A percentile compares a stretch with the other conserved stretches of the same genome.
phyloP scores from a whole-genome alignment of 495 filamentous ascomycete species.

The Tuber microsphaerosporum region DNA sequence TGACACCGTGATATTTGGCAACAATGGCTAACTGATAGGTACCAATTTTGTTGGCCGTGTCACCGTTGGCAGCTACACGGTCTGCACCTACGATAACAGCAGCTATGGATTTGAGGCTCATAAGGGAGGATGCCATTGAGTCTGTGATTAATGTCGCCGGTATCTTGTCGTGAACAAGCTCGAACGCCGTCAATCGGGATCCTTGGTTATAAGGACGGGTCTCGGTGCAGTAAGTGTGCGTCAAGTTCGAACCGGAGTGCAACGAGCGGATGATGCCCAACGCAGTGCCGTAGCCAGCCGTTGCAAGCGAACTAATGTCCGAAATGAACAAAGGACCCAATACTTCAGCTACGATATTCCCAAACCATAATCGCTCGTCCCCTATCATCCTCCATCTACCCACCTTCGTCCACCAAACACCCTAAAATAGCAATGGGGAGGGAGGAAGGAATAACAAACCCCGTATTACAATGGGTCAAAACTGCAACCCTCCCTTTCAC shows the following conservation, averaged over 20 bases:
- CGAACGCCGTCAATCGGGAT: constrained; percentile 87
- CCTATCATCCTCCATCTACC: neutral
- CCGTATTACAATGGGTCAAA: constrained; percentile 95
- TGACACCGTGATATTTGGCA: constrained; percentile 76
- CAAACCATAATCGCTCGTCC: neutral
- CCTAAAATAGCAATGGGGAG: neutral
- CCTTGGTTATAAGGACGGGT: constrained; percentile 98
- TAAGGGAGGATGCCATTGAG: constrained; percentile 86
- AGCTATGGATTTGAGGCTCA: constrained; percentile 59
- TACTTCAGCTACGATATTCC: neutral
- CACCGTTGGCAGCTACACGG: constrained; percentile 88
- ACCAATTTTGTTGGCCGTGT: constrained; percentile 97
- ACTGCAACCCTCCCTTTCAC: constrained; percentile 55
- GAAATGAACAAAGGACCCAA: constrained; percentile 3
- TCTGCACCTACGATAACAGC: constrained; percentile 93
- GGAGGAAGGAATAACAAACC: constrained; percentile 49
- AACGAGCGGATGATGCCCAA: constrained; percentile 88
- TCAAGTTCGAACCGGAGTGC: constrained; percentile 55
- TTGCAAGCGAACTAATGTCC: constrained; percentile 68
- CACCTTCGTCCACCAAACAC: neutral
- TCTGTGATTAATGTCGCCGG: constrained; percentile 92
- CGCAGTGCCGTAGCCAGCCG: constrained; percentile 91
- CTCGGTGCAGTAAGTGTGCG: constrained; percentile 89
- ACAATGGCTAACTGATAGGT: constrained; percentile 87
- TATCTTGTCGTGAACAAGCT: constrained; percentile 85